Percentiles rank a stretch among this genome's conserved stretches.
These are phyloP conservation scores for Cyphellophora attinorum DNA, from an alignment of 2,329 filamentous ascomycete genomes.

Conservation along the genomic window DNA sequence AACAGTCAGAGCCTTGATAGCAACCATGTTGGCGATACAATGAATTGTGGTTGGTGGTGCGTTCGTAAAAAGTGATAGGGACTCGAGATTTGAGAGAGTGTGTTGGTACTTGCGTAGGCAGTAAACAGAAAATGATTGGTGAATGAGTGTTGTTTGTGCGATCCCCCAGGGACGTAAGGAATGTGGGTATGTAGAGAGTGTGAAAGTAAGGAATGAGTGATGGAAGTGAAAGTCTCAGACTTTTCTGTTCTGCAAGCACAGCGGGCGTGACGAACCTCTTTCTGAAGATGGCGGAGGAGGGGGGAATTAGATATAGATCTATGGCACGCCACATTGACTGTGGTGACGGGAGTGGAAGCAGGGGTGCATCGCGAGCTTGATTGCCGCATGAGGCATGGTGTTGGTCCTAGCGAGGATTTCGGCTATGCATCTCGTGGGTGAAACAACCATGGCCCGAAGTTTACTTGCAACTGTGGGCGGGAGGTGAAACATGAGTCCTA, in stretches of 20 bases:
- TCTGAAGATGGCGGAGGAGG: neutral
- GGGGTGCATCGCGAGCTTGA: no score
- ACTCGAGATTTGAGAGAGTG: neutral
- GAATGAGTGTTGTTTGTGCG: conserved; percentile 1
- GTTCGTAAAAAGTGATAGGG: neutral
- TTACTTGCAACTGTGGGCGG: neutral
- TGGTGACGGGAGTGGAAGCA: no score
- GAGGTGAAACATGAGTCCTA: neutral
- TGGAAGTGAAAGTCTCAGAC: neutral
- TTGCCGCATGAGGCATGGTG: no score
- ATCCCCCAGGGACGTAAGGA: neutral
- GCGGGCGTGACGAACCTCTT: neutral
- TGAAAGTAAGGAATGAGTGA: neutral
- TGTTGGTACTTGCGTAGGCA: neutral
- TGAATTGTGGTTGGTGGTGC: neutral
- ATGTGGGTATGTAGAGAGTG: neutral
- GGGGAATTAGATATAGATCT: neutral
- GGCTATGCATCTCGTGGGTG: neutral
- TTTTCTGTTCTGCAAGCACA: neutral
- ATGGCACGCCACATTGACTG: neutral
- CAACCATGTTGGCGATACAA: conserved; percentile 11
- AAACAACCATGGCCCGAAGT: neutral
- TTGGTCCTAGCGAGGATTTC: neutral
- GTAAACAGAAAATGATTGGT: neutral
- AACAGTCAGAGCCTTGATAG: conserved; percentile 20